These are phyloP conservation scores for Coccomyxa sp. DNA, from an alignment of 139 green algal genomes.

Conservation along the genomic window DNA sequence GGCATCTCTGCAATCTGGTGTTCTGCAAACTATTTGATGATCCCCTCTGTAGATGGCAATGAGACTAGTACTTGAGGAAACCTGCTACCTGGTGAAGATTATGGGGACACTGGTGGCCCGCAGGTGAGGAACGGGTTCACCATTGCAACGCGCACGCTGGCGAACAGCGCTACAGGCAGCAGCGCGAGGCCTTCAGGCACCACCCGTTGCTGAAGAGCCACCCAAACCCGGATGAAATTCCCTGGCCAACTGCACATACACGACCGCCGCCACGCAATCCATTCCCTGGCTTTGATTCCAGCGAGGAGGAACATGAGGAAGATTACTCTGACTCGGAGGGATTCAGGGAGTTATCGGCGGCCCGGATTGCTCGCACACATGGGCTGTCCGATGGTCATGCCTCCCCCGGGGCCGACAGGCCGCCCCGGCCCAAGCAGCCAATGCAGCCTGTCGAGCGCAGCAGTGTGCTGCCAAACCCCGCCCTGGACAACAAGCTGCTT, in stretches of 20 bases:
- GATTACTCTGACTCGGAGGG: background rate
- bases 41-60: too few species aligned
- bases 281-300: too few species aligned
- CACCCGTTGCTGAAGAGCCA: background rate
- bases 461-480: conserved; percentile 14
- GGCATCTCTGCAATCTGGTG: too few species aligned
- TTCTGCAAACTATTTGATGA: too few species aligned
- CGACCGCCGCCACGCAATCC: background rate
- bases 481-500: conserved; percentile 2
- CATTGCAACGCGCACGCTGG: background rate
- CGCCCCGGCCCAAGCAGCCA: too few species aligned
- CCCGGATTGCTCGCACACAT: too few species aligned
- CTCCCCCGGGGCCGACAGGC: too few species aligned
- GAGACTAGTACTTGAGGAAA: too few species aligned
- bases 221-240: background rate
- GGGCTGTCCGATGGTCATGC: too few species aligned
- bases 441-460: too few species aligned
- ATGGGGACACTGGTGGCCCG: too few species aligned
- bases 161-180: background rate
- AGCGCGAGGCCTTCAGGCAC: background rate
- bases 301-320: background rate
- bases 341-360: background rate
- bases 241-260: background rate
- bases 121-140: background rate
- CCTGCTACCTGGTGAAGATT: too few species aligned